Evolutionary conservation across 1,284 basidiomycete genomes (phyloP).

Genomic region (Testicularia cyperi): DNA sequence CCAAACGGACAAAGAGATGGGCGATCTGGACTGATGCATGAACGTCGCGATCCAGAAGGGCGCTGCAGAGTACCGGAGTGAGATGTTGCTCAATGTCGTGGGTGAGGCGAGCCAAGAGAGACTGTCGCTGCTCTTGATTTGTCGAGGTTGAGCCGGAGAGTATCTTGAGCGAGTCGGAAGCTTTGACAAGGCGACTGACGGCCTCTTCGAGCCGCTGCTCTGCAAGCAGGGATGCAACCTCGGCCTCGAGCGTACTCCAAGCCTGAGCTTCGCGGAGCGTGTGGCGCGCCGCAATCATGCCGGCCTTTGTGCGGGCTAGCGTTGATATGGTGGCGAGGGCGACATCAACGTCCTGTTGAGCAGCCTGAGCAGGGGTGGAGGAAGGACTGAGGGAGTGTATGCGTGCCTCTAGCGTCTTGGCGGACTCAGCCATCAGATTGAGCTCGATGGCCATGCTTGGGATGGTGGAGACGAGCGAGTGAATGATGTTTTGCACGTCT

Average conservation of each 20-base stretch:
- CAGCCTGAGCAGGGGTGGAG: background rate
- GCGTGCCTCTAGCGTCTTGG: constrained; percentile 11
- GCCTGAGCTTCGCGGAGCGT: constrained; percentile 41
- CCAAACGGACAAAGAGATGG: constrained; percentile 14
- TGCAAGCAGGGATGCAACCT: constrained; percentile 17
- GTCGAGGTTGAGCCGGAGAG: constrained; percentile 27
- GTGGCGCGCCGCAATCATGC: constrained; percentile 29
- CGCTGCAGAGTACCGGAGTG: constrained; percentile 9
- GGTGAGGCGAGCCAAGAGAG: too few relatives aligned
- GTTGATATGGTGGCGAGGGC: constrained; percentile 18
- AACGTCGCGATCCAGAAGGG: constrained; percentile 12
- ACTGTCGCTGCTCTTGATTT: constrained; percentile 20
- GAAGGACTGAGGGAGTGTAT: constrained; percentile 6
- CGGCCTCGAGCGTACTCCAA: constrained; percentile 39
- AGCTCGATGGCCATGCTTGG: constrained; percentile 27
- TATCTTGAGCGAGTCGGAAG: constrained; percentile 20
- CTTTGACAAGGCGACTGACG: constrained; percentile 23
- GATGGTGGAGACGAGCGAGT: constrained; percentile 19
- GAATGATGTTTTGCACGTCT: constrained; percentile 25
- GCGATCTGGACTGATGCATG: constrained; percentile 4
- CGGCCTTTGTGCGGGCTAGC: constrained; percentile 17
- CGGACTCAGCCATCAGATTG: constrained; percentile 27
- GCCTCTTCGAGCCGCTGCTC: constrained; percentile 30
- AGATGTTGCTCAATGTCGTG: constrained; percentile 18
- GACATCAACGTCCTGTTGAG: constrained; percentile 5